phyloP scores from a whole-genome alignment of 352 stramenopile genomes.

The Phytophthora parvispora region DNA sequence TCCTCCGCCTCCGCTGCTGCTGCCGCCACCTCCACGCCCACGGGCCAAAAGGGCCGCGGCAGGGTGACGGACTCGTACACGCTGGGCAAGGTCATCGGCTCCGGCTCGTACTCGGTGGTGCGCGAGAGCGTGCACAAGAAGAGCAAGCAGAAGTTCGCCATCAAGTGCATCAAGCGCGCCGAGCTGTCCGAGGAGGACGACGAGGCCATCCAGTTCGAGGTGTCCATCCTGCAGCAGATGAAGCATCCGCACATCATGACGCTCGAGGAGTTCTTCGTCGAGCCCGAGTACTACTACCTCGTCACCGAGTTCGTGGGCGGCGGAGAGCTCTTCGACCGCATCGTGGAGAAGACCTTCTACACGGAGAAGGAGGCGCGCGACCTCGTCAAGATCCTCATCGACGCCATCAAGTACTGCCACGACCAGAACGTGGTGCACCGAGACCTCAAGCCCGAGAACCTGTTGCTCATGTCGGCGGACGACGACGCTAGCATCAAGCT shows the following conservation, averaged over 20 bases:
- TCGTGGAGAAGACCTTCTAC: slow-evolving; percentile 91
- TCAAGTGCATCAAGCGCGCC: slow-evolving; percentile 91
- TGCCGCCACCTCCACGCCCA: slow-evolving; percentile 26
- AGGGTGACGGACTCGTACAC: slow-evolving; percentile 82
- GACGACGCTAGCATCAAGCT: slow-evolving; percentile 94
- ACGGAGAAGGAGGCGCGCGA: slow-evolving; percentile 88
- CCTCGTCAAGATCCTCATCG: slow-evolving; percentile 84
- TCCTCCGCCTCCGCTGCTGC: neutral
- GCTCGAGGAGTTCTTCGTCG: slow-evolving; percentile 92
- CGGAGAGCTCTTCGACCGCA: slow-evolving; percentile 92
- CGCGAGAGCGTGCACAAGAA: slow-evolving; percentile 84
- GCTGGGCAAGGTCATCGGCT: slow-evolving; percentile 88
- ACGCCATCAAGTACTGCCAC: slow-evolving; percentile 91
- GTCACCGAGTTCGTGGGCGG: slow-evolving; percentile 90
- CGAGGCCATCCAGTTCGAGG: slow-evolving; percentile 80
- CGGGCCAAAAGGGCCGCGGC: slow-evolving; percentile 34
- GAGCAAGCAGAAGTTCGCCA: slow-evolving; percentile 86
- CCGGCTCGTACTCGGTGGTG: slow-evolving; percentile 92
- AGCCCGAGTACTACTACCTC: slow-evolving; percentile 90
- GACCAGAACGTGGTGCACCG: slow-evolving; percentile 88
- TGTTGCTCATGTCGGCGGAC: slow-evolving; percentile 83
- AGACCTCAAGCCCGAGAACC: slow-evolving; percentile 90
- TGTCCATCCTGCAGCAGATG: slow-evolving; percentile 88
- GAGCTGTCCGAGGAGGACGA: slow-evolving; percentile 84
- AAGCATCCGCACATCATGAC: slow-evolving; percentile 93